Conservation (phyloP, 2,329 filamentous ascomycete genomes). For the Trematosphaeria pertusa region DNA sequence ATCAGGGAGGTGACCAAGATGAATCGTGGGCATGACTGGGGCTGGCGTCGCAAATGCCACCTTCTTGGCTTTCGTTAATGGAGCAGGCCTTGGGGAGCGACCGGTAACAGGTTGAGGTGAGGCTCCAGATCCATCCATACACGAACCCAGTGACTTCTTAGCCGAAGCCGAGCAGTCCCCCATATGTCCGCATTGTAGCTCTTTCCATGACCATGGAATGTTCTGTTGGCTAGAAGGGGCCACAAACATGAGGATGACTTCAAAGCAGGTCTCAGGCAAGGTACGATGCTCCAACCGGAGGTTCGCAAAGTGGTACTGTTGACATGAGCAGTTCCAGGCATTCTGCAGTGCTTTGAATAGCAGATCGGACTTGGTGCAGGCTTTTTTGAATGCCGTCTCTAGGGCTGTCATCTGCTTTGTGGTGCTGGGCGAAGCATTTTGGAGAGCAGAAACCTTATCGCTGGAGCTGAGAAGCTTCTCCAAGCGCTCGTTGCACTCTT, state of each 20-base stretch:
- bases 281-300: slow-evolving; percentile 29
- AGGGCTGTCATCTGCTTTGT: slow-evolving; percentile 14
- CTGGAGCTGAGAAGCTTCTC: slow-evolving; percentile 27
- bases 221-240: slow-evolving; percentile 9
- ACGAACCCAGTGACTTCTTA: slow-evolving; percentile 2
- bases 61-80: slow-evolving; percentile 5
- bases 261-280: slow-evolving; percentile 23
- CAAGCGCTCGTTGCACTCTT: slow-evolving; percentile 24
- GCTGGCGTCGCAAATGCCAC: slow-evolving; percentile 9
- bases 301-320: slow-evolving; percentile 28
- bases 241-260: slow-evolving; percentile 25
- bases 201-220: slow-evolving; percentile 21
- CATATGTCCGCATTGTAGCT: slow-evolving; percentile 21
- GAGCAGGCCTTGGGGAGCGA: not conserved
- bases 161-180: slow-evolving; percentile 5
- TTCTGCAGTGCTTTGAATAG: slow-evolving; percentile 25
- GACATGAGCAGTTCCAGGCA: slow-evolving; percentile 28
- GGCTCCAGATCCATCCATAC: too few relatives aligned
- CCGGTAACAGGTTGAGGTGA: not conserved
- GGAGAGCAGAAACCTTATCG: slow-evolving; percentile 20
- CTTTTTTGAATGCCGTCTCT: slow-evolving; percentile 17
- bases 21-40: slow-evolving; percentile 5
- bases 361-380: slow-evolving; percentile 18
- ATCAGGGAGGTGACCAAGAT: slow-evolving; percentile 1
- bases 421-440: slow-evolving; percentile 5